These are phyloP conservation scores for Cutaneotrichosporon sp. DNA, from an alignment of 1,284 basidiomycete genomes.

Conservation along the genomic window DNA sequence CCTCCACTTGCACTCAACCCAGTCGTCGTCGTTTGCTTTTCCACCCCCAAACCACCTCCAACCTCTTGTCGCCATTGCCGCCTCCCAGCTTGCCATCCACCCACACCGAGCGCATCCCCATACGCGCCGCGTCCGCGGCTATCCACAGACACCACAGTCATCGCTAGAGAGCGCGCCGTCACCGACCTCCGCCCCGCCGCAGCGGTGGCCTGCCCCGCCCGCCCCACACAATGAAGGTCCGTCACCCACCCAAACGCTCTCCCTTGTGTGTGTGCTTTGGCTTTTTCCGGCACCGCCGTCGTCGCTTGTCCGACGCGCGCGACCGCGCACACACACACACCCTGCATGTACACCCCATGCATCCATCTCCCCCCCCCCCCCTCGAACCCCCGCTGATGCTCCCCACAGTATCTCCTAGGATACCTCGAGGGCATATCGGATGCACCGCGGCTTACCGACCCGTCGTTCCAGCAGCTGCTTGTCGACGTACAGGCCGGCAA, in stretches of 20 bases:
- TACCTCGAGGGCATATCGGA: conserved; percentile 46
- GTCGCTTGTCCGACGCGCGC: too few species aligned
- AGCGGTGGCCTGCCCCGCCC: conserved; percentile 9
- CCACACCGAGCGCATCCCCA: background rate
- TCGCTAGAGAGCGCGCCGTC: background rate
- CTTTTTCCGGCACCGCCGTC: too few species aligned
- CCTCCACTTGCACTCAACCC: too few species aligned
- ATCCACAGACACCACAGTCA: conserved; percentile 23
- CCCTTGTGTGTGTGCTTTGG: too few species aligned
- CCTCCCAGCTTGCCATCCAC: conserved; percentile 36
- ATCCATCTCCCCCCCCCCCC: background rate
- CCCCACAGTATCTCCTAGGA: conserved; percentile 49
- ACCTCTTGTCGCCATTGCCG: conserved; percentile 12
- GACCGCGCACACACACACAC: background rate
- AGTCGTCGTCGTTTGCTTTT: background rate
- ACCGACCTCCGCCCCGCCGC: conserved; percentile 7
- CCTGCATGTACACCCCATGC: background rate
- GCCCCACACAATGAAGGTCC: conserved; percentile 36
- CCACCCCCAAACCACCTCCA: conserved; percentile 3
- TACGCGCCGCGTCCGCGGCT: conserved; percentile 20
- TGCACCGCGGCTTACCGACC: conserved; percentile 43
- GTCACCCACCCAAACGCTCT: conserved; percentile 12
- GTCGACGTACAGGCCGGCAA: conserved; percentile 47
- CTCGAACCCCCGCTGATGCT: conserved; percentile 21
- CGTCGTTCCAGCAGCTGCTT: conserved; percentile 46